Evolutionary conservation across 1,284 basidiomycete genomes (phyloP).

Genomic region (Sporisorium scitamineum): DNA sequence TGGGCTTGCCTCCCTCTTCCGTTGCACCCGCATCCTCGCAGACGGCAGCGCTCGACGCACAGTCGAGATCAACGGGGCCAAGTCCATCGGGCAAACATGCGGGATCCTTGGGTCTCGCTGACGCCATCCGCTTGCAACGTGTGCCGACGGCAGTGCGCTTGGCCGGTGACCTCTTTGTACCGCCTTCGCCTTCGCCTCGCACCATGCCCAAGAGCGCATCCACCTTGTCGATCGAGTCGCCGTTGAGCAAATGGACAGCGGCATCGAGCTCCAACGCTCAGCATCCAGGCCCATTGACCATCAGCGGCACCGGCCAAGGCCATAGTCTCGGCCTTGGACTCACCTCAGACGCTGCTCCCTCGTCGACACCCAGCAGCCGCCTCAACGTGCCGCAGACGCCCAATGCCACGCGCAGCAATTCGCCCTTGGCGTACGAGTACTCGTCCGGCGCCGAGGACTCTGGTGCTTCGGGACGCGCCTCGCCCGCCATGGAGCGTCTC

Average conservation of each 20-base stretch:
- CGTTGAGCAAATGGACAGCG: constrained; percentile 31
- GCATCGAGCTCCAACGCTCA: constrained; percentile 15
- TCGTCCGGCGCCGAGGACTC: constrained; percentile 31
- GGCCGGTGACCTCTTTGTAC: constrained; percentile 71
- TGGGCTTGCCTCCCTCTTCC: constrained; percentile 29
- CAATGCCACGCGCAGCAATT: constrained; percentile 46
- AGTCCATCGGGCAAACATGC: constrained; percentile 24
- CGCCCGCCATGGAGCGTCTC: constrained; percentile 44
- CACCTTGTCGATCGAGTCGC: constrained; percentile 43
- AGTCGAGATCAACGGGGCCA: constrained; percentile 25
- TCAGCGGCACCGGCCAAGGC: constrained; percentile 14
- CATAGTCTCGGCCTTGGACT: constrained; percentile 45
- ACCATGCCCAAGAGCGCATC: constrained; percentile 45
- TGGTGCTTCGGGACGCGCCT: constrained; percentile 38
- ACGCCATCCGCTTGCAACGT: constrained; percentile 72
- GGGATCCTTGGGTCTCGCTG: constrained; percentile 49
- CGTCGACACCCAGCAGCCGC: constrained; percentile 23
- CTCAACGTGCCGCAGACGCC: constrained; percentile 53
- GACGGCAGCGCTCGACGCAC: constrained; percentile 11
- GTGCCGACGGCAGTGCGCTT: constrained; percentile 73
- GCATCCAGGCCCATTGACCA: constrained; percentile 15
- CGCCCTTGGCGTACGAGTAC: constrained; percentile 43
- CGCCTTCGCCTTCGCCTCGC: constrained; percentile 43
- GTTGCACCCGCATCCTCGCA: constrained; percentile 10
- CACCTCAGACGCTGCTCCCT: constrained; percentile 19